Conservation (phyloP, 2,329 filamentous ascomycete species). For the Fusarium hainanense region DNA sequence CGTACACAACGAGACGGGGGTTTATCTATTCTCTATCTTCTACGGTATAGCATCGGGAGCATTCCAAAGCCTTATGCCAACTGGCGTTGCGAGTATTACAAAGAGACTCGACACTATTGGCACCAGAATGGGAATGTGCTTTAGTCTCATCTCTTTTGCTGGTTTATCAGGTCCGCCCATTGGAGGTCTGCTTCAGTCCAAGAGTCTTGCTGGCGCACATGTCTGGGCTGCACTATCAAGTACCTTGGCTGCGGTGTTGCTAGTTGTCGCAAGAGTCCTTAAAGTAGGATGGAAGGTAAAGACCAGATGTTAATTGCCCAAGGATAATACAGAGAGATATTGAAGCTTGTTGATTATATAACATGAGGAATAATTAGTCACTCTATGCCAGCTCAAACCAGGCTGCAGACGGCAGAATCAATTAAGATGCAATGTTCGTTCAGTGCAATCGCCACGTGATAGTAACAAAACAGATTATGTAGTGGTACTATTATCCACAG, state of each 20-base stretch:
- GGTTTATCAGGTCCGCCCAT: constrained; percentile 55
- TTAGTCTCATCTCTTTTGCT: constrained; percentile 53
- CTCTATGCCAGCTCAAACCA: too few relatives aligned
- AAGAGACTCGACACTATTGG: constrained; percentile 53
- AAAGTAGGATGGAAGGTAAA: constrained; percentile 37
- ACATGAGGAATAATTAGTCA: too few relatives aligned
- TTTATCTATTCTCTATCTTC: constrained; percentile 53
- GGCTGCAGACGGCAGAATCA: too few relatives aligned
- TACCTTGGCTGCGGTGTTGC: constrained; percentile 42
- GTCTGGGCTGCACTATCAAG: constrained; percentile 51
- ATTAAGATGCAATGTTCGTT: too few relatives aligned
- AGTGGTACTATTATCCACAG: too few relatives aligned
- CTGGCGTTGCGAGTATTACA: constrained; percentile 54
- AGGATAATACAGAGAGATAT: too few relatives aligned
- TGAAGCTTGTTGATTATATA: too few relatives aligned
- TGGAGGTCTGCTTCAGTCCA: constrained; percentile 47
- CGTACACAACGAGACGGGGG: constrained; percentile 47
- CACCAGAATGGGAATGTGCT: constrained; percentile 56
- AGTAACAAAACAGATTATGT: too few relatives aligned
- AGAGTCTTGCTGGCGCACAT: constrained; percentile 46
- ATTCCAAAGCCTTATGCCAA: constrained; percentile 56
- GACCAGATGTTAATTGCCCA: constrained; percentile 26
- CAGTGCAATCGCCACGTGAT: too few relatives aligned
- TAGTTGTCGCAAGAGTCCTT: constrained; percentile 24
- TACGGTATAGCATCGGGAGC: constrained; percentile 47